These are phyloP conservation scores for Echria macrotheca DNA, from an alignment of 495 filamentous ascomycete species.

Conservation along the genomic window DNA sequence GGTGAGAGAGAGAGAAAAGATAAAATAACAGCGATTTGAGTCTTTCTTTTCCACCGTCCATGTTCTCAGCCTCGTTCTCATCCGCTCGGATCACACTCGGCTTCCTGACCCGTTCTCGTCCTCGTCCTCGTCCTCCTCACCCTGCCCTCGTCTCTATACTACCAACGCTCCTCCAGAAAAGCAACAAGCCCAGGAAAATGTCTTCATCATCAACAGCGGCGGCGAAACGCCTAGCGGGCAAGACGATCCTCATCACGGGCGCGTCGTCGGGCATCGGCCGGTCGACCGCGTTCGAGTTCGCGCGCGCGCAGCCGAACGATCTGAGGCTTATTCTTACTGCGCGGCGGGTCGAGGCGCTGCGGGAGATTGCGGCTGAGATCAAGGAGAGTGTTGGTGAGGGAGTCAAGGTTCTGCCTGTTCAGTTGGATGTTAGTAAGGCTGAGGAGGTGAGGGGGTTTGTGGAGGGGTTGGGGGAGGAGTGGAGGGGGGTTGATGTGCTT, in stretches of 20 bases:
- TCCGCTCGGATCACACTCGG: no score
- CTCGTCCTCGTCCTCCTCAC: no score
- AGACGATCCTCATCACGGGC: constrained; percentile 89
- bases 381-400: constrained; percentile 71
- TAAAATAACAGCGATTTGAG: no score
- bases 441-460: constrained; percentile 75
- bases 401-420: constrained; percentile 73
- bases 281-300: constrained; percentile 85
- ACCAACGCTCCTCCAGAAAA: no score
- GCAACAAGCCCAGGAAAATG: neutral
- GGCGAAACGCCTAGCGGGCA: constrained; percentile 83
- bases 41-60: no score
- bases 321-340: constrained; percentile 86
- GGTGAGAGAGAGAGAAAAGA: no score
- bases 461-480: constrained; percentile 68
- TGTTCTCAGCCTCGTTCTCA: no score
- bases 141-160: no score
- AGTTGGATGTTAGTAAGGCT: constrained; percentile 81
- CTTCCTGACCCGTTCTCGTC: no score
- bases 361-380: constrained; percentile 73
- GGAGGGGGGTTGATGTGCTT: constrained; percentile 78
- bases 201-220: constrained; percentile 51
- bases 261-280: constrained; percentile 90
- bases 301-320: constrained; percentile 68
- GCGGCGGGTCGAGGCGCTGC: constrained; percentile 70